These are phyloP conservation scores for Tylopilus sp. DNA, from an alignment of 1,284 basidiomycete species.

Conservation along the genomic window DNA sequence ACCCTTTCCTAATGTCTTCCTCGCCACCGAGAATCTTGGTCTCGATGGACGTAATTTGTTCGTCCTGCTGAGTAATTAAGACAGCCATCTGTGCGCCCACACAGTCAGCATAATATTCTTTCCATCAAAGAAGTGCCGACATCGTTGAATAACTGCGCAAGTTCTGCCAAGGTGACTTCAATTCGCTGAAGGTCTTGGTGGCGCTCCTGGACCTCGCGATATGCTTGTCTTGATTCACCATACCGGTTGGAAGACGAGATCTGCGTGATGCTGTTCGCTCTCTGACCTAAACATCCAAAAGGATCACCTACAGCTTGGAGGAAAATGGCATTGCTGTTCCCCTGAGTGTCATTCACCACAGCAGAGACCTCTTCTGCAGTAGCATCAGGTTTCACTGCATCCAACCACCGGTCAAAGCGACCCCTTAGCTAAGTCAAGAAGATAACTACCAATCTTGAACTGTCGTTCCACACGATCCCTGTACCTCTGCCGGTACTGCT, in stretches of 20 bases:
- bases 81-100: conserved; percentile 65
- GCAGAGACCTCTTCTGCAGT: conserved; percentile 78
- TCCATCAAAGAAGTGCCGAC: conserved; percentile 30
- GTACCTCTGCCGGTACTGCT: conserved; percentile 79
- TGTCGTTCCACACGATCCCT: conserved; percentile 85
- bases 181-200: conserved; percentile 87
- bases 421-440: background rate
- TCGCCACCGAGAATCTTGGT: conserved; percentile 59
- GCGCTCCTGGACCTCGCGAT: conserved; percentile 87
- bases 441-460: conserved; percentile 71
- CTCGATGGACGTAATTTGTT: conserved; percentile 65
- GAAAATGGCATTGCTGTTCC: conserved; percentile 69
- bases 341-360: conserved; percentile 67
- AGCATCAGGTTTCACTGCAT: conserved; percentile 83
- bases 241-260: conserved; percentile 75
- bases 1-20: conserved; percentile 70
- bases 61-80: conserved; percentile 77
- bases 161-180: conserved; percentile 82
- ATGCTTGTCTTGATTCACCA: conserved; percentile 79
- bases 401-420: background rate
- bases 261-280: conserved; percentile 31
- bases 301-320: conserved; percentile 69
- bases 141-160: conserved; percentile 87
- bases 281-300: background rate
- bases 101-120: conserved; percentile 2